phyloP scores from a whole-genome alignment of 768 basidiomycete genomes.

The Imleria badia region DNA sequence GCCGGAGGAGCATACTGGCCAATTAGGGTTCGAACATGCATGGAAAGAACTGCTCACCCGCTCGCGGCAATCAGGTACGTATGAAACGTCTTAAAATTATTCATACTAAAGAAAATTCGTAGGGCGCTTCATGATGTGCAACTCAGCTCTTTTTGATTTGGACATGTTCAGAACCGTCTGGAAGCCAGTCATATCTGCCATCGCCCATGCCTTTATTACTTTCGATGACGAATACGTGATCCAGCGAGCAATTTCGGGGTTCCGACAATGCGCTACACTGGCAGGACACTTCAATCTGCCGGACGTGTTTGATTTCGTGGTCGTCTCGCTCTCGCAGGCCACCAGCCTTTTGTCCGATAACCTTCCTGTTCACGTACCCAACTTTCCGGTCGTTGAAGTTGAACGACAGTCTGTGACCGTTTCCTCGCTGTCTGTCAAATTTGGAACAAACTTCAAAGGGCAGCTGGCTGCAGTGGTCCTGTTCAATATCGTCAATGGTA shows the following conservation, averaged over 20 bases:
- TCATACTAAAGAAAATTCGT: slow-evolving; percentile 46
- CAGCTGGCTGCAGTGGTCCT: slow-evolving; percentile 96
- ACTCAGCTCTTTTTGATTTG: slow-evolving; percentile 77
- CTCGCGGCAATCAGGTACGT: slow-evolving; percentile 73
- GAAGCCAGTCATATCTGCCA: slow-evolving; percentile 90
- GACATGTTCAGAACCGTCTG: slow-evolving; percentile 95
- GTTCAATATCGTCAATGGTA: slow-evolving; percentile 96
- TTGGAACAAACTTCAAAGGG: slow-evolving; percentile 93
- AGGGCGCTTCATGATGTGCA: slow-evolving; percentile 61
- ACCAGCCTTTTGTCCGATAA: slow-evolving; percentile 82
- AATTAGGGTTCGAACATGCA: slow-evolving; percentile 96
- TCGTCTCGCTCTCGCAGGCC: slow-evolving; percentile 87
- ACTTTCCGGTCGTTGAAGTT: slow-evolving; percentile 86
- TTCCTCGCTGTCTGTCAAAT: slow-evolving; percentile 87
- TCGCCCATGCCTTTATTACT: slow-evolving; percentile 93
- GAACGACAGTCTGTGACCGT: slow-evolving; percentile 90
- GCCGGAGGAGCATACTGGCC: slow-evolving; percentile 97
- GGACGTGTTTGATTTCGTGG: slow-evolving; percentile 96
- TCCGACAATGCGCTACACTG: slow-evolving; percentile 92
- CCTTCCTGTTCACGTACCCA: slow-evolving; percentile 67
- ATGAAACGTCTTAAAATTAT: slow-evolving; percentile 2
- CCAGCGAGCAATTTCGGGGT: slow-evolving; percentile 92
- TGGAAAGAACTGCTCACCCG: slow-evolving; percentile 94
- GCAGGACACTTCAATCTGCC: slow-evolving; percentile 87
- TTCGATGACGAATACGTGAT: slow-evolving; percentile 98